A percentile compares a stretch with the other conserved stretches of the same genome.
These are phyloP conservation scores for Pseudocercospora eumusae DNA, from an alignment of 2,329 filamentous ascomycete genomes.

Conservation along the genomic window DNA sequence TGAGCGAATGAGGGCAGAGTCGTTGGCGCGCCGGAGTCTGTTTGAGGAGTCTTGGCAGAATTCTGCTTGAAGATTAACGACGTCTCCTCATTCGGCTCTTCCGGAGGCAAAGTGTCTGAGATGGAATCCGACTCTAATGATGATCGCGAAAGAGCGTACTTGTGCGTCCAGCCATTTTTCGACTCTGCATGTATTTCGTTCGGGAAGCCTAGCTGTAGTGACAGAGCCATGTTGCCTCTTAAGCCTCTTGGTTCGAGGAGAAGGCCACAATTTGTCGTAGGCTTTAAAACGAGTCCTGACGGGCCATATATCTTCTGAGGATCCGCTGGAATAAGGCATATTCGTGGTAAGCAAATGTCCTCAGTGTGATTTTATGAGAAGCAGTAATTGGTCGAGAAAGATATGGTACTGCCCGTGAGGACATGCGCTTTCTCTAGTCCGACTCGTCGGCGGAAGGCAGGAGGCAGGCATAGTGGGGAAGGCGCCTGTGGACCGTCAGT, in stretches of 20 bases:
- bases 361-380: not conserved
- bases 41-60: not conserved
- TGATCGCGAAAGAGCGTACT: not conserved
- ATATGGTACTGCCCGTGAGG: not conserved
- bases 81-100: not conserved
- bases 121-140: not conserved
- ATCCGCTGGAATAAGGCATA: not conserved
- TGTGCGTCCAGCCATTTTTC: not conserved
- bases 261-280: not conserved
- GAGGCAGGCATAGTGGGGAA: not conserved
- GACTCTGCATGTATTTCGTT: not conserved
- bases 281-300: not conserved
- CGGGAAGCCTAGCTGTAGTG: not conserved
- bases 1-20: not conserved
- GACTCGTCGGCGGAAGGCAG: not conserved
- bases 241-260: not conserved
- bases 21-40: not conserved
- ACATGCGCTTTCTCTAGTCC: not conserved
- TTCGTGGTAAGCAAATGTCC: not conserved
- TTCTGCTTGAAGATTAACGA: not conserved
- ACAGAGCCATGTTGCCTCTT: not conserved
- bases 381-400: not conserved
- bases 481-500: not conserved
- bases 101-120: not conserved
- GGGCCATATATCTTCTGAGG: not conserved